These are phyloP conservation scores for Cytospora piceicola DNA, from an alignment of 2,329 filamentous ascomycete genomes.

Conservation along the genomic window DNA sequence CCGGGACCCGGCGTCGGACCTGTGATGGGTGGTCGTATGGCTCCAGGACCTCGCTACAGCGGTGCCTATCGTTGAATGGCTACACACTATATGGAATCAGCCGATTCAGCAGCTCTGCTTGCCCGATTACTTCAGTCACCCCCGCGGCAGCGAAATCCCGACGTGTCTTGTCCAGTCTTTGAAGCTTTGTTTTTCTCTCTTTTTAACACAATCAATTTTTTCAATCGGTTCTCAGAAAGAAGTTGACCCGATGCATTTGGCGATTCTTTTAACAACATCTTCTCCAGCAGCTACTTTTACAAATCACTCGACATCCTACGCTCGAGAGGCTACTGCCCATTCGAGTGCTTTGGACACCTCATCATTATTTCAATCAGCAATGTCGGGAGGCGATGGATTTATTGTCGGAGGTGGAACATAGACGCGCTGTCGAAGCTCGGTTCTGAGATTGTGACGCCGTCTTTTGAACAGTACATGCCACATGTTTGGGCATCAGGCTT, in stretches of 20 bases:
- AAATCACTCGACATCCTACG: conserved; percentile 46
- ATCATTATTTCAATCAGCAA: conserved; percentile 38
- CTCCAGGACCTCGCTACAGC: conserved; percentile 61
- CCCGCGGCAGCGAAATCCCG: neutral
- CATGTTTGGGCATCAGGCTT: conserved; percentile 15
- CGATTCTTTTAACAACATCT: conserved; percentile 43
- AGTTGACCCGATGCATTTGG: conserved; percentile 40
- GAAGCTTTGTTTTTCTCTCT: conserved; percentile 9
- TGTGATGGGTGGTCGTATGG: conserved; percentile 61
- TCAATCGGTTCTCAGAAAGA: conserved; percentile 36
- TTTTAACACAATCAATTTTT: conserved; percentile 31
- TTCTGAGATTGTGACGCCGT: conserved; percentile 13
- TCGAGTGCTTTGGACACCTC: conserved; percentile 46
- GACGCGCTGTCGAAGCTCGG: conserved; percentile 4
- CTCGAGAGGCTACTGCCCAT: conserved; percentile 43
- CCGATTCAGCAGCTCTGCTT: conserved; percentile 14
- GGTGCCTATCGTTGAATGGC: conserved; percentile 60
- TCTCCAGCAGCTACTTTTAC: conserved; percentile 43
- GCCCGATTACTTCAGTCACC: conserved; percentile 11
- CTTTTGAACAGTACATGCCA: conserved; percentile 26
- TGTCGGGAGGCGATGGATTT: conserved; percentile 26
- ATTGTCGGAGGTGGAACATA: conserved; percentile 23
- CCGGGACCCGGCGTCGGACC: conserved; percentile 81
- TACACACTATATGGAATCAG: neutral
- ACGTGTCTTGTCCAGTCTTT: neutral